Evolutionary conservation across 2,329 filamentous ascomycete species (phyloP).

Genomic region (Eurotiales sp.): DNA sequence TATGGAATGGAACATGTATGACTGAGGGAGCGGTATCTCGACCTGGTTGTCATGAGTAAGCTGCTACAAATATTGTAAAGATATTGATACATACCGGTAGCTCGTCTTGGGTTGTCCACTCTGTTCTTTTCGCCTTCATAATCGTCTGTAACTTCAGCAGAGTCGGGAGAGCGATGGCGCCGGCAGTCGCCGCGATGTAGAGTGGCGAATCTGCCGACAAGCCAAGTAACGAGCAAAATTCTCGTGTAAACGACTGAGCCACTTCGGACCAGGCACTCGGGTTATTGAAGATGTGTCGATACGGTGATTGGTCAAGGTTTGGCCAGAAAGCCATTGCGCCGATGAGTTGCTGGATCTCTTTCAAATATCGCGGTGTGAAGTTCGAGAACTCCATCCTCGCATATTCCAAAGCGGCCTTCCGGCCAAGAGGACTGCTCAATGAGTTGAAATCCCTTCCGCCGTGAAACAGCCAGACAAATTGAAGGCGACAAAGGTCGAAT

Average conservation of each 20-base stretch:
- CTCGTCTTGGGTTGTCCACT: constrained; percentile 91
- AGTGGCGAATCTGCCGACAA: constrained; percentile 88
- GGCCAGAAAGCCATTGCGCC: constrained; percentile 75
- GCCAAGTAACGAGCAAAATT: constrained; percentile 89
- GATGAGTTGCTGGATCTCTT: constrained; percentile 76
- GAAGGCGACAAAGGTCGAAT: constrained; percentile 86
- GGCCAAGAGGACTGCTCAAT: constrained; percentile 25
- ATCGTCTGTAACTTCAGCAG: constrained; percentile 84
- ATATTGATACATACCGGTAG: constrained; percentile 69
- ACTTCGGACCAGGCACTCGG: constrained; percentile 76
- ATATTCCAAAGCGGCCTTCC: constrained; percentile 65
- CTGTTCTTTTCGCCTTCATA: constrained; percentile 83
- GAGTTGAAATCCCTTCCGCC: constrained; percentile 57
- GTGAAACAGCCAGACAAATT: constrained; percentile 85
- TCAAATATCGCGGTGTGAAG: constrained; percentile 71
- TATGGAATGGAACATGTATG: constrained; percentile 82
- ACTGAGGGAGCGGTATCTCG: constrained; percentile 62
- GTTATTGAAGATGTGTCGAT: constrained; percentile 72
- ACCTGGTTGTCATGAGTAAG: constrained; percentile 53
- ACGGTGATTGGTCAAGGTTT: constrained; percentile 74
- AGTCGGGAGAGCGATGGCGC: constrained; percentile 83
- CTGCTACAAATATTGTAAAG: constrained; percentile 32
- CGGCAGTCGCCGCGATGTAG: constrained; percentile 88
- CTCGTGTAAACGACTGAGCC: constrained; percentile 79
- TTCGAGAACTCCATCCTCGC: constrained; percentile 68